These are phyloP conservation scores for Kwoniella mangroviensis DNA, from an alignment of 768 basidiomycete species.

Conservation along the genomic window DNA sequence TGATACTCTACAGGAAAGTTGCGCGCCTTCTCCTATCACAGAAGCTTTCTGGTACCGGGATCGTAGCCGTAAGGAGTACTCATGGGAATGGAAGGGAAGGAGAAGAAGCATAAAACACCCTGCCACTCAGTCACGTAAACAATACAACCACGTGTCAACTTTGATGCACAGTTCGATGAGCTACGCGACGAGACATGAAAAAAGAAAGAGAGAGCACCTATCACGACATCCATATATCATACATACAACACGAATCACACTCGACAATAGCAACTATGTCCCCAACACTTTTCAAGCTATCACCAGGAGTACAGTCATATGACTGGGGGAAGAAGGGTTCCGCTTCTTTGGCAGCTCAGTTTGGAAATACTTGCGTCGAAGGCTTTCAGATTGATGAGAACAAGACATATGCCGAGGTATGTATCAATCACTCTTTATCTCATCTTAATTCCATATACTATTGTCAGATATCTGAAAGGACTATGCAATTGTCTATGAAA, in stretches of 20 bases:
- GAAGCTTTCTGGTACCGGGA: too few species aligned
- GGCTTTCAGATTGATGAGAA: constrained; percentile 71
- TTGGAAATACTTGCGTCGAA: constrained; percentile 68
- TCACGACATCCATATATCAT: not conserved
- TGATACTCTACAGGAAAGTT: too few species aligned
- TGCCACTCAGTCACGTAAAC: not conserved
- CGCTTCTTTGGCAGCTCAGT: constrained; percentile 84
- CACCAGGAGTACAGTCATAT: constrained; percentile 84
- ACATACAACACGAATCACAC: not conserved
- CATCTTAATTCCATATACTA: too few species aligned
- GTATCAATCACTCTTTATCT: constrained; percentile 33
- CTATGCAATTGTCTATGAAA: too few species aligned
- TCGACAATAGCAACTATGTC: not conserved
- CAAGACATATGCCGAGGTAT: constrained; percentile 89
- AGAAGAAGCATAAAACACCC: not conserved
- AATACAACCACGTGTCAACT: not conserved
- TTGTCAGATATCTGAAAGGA: too few species aligned
- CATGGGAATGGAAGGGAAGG: not conserved
- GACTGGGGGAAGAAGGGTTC: constrained; percentile 91
- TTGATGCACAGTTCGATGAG: not conserved
- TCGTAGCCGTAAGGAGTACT: too few species aligned
- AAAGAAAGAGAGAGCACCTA: not conserved
- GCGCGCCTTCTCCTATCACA: too few species aligned
- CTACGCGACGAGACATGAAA: not conserved
- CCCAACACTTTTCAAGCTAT: constrained; percentile 70